phyloP scores from a whole-genome alignment of 371 early-diverging fungal genomes.

The Mortierella sp. region DNA sequence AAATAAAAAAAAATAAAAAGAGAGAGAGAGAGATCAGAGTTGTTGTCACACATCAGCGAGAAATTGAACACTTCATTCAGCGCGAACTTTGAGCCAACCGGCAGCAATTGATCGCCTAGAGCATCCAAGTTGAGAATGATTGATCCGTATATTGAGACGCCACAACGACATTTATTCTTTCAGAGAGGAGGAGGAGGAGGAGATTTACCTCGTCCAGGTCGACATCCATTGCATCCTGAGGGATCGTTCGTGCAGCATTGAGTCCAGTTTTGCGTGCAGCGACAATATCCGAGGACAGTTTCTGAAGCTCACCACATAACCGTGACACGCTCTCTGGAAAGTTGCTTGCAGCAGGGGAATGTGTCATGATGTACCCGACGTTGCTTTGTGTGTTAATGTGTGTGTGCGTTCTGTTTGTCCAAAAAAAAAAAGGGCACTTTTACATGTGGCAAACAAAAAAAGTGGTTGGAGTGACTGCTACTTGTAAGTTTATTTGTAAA shows the following conservation, averaged over 20 bases:
- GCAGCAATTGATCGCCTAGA: not conserved
- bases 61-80: not conserved
- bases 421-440: not conserved
- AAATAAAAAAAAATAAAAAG: not conserved
- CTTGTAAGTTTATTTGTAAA: not conserved
- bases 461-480: not conserved
- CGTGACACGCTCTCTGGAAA: constrained; percentile 28
- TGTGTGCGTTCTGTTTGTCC: too few species aligned
- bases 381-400: not conserved
- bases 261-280: constrained; percentile 12
- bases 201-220: constrained; percentile 27
- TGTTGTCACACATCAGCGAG: not conserved
- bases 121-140: not conserved
- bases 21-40: not conserved
- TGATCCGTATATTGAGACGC: not conserved
- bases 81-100: not conserved
- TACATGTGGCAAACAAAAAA: not conserved
- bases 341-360: not conserved
- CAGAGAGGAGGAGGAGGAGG: not conserved
- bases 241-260: not conserved
- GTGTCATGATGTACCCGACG: constrained; percentile 5
- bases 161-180: not conserved
- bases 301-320: constrained; percentile 30
- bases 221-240: constrained; percentile 29
- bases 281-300: constrained; percentile 25